phyloP scores from a whole-genome alignment of 768 basidiomycete species.

The Tylopilus rubrobrunneus region DNA sequence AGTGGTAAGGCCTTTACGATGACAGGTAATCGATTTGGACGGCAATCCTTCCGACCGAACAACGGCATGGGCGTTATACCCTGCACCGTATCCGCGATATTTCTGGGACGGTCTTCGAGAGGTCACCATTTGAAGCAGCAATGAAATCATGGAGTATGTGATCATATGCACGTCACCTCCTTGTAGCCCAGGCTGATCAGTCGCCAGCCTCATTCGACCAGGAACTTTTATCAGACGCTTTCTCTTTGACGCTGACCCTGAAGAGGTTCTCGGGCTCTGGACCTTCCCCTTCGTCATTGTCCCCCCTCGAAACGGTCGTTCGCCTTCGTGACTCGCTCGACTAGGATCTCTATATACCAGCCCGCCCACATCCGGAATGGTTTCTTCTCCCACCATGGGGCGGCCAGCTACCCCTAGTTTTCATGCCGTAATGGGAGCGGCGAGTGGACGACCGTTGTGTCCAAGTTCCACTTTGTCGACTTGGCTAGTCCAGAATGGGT shows the following conservation, averaged over 20 bases:
- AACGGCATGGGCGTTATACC: slow-evolving; percentile 96
- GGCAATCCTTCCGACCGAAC: slow-evolving; percentile 74
- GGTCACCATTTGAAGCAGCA: slow-evolving; percentile 76
- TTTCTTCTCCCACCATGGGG: slow-evolving; percentile 75
- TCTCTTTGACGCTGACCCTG: slow-evolving; percentile 91
- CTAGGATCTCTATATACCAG: slow-evolving; percentile 73
- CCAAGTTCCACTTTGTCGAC: slow-evolving; percentile 99
- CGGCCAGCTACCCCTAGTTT: slow-evolving; percentile 81
- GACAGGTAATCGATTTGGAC: slow-evolving; percentile 90
- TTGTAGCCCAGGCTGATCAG: slow-evolving; percentile 19
- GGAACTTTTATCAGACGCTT: slow-evolving; percentile 87
- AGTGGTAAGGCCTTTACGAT: slow-evolving; percentile 68
- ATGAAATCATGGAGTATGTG: slow-evolving; percentile 90
- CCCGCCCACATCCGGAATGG: slow-evolving; percentile 36
- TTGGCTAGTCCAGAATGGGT: slow-evolving; percentile 94
- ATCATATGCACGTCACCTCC: slow-evolving; percentile 6
- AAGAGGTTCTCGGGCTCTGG: slow-evolving; percentile 77
- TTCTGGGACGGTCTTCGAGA: slow-evolving; percentile 97
- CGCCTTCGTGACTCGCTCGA: slow-evolving; percentile 72
- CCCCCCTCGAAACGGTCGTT: slow-evolving; percentile 75
- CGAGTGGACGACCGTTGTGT: slow-evolving; percentile 86
- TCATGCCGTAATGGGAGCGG: slow-evolving; percentile 67
- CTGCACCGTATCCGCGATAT: slow-evolving; percentile 86
- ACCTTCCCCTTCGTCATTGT: slow-evolving; percentile 68
- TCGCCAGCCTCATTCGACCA: slow-evolving; percentile 74